Percentiles rank a stretch among this genome's conserved stretches.
Conservation (phyloP, 1,284 basidiomycete species). For the Cryptococcus sp. region DNA sequence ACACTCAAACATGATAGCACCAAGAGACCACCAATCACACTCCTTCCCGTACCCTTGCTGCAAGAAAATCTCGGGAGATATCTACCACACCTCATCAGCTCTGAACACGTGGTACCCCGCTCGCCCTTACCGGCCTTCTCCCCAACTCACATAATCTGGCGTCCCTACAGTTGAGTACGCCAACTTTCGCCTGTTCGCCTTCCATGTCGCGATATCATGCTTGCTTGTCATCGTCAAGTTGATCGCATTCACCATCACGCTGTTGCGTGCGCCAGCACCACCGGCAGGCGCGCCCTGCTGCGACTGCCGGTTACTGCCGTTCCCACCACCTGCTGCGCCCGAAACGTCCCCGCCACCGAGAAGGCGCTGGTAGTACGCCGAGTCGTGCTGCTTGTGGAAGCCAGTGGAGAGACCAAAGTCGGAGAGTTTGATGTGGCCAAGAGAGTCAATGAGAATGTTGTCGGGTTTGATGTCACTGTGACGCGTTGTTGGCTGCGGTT, state of each 20-base stretch:
- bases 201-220: constrained; percentile 97
- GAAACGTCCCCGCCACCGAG: constrained; percentile 60
- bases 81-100: constrained; percentile 48
- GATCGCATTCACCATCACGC: constrained; percentile 92
- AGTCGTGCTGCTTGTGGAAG: constrained; percentile 92
- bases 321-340: constrained; percentile 12
- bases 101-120: too few species aligned
- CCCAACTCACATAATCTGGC: constrained; percentile 72
- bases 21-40: constrained; percentile 97
- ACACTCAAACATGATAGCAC: constrained; percentile 99
- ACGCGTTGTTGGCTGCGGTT: constrained; percentile 1
- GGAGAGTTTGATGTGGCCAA: constrained; percentile 90
- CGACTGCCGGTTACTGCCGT: constrained; percentile 5
- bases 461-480: constrained; percentile 91
- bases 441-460: constrained; percentile 93
- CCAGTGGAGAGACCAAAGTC: constrained; percentile 94
- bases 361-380: constrained; percentile 88
- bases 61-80: constrained; percentile 96
- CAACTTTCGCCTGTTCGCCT: constrained; percentile 93
- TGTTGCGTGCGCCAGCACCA: constrained; percentile 62
- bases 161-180: constrained; percentile 98
- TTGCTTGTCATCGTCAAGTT: constrained; percentile 88
- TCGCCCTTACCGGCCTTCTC: background rate
- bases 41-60: constrained; percentile 98
- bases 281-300: constrained; percentile 8